Percentiles rank a stretch among this genome's conserved stretches.
These are phyloP conservation scores for Aspergillus carlsbadensis DNA, from an alignment of 495 filamentous ascomycete species.

Conservation along the genomic window DNA sequence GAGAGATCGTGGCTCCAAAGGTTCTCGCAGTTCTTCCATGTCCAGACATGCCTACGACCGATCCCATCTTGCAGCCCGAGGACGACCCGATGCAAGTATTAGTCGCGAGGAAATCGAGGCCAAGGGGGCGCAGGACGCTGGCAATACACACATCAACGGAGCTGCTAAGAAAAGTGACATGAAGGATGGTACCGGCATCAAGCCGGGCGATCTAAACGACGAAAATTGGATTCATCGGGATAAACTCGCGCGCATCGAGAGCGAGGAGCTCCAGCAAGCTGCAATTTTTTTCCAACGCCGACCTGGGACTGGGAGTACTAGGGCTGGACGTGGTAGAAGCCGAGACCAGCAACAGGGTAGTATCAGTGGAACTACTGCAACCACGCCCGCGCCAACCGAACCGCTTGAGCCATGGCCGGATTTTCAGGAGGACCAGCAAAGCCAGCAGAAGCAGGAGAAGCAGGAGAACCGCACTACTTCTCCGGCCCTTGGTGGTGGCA, in stretches of 20 bases:
- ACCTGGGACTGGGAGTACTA: conserved; percentile 54
- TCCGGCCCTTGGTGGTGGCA: conserved; percentile 41
- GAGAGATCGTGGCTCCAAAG: conserved; percentile 37
- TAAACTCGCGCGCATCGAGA: conserved; percentile 92
- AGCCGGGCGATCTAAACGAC: conserved; percentile 29
- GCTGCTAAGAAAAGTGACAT: conserved; percentile 17
- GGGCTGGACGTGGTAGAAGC: conserved; percentile 51
- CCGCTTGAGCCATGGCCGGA: conserved; percentile 40
- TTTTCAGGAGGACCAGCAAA: conserved; percentile 39
- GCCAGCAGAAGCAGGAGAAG: conserved; percentile 30
- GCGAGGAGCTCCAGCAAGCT: conserved; percentile 83
- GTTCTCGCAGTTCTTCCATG: conserved; percentile 42
- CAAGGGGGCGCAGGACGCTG: conserved; percentile 47
- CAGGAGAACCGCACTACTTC: conserved; percentile 47
- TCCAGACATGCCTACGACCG: conserved; percentile 34
- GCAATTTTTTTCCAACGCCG: conserved; percentile 68
- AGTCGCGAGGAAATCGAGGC: conserved; percentile 52
- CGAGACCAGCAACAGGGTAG: conserved; percentile 45
- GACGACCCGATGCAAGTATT: conserved; percentile 49
- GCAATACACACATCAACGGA: conserved; percentile 19
- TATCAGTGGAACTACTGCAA: conserved; percentile 26
- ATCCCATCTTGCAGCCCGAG: conserved; percentile 27
- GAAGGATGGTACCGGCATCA: conserved; percentile 9
- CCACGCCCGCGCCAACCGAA: conserved; percentile 31
- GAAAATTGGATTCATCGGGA: conserved; percentile 93